Evolutionary conservation across 257 asterid species (phyloP), one percentile per base, ranked within the genome.

Genomic region (Mitragyna speciosa): DNA sequence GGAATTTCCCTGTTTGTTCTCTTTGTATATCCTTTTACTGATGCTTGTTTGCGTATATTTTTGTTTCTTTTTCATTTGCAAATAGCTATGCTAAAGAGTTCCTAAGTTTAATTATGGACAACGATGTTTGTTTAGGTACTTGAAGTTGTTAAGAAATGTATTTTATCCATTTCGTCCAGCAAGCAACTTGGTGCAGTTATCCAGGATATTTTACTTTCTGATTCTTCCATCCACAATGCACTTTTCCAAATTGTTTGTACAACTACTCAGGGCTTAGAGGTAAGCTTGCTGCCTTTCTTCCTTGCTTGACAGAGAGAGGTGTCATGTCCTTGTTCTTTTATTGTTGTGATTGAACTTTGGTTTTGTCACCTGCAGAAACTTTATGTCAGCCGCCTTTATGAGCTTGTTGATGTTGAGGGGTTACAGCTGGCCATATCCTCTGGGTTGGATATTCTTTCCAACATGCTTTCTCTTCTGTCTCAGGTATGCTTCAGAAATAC

Each of bases 211-310:
- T 79, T 93, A 86, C 88, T 92, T 79, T 80, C 78, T 84, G 98
- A 96, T 88, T 88, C 97, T 81, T 96, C 98, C 79, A 81, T 96
- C 81, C 98, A 93, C 90, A 85, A 88, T 78, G 86, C 89, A 36
- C 90, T 96, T 80, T 90, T 88, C 78, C 97, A 92, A 78, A 89
- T 96, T 87, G 96, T 94, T 85, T 96, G 97, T 81, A 90, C 88
- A 7, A 94, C 97, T 82, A 58, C 94, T 31, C 87, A 87, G 68
- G 90, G 80, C 76, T 84, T 96, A 81, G 99, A 96, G 99, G 99
- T 95, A 80, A 80, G 76, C 20, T 81, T 80, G 80, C 80, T 82
- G 52, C 77, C 30, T 75, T 74, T 66, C 14, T 78, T 80, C 70
- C 70, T 67, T 82, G 17, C 52, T 78, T 19, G 3, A 16, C 47